A percentile compares a stretch with the other conserved stretches of the same genome.
These are phyloP conservation scores for Iris macrosiphon DNA, from an alignment of 106 monocot species.

Conservation along the genomic window DNA sequence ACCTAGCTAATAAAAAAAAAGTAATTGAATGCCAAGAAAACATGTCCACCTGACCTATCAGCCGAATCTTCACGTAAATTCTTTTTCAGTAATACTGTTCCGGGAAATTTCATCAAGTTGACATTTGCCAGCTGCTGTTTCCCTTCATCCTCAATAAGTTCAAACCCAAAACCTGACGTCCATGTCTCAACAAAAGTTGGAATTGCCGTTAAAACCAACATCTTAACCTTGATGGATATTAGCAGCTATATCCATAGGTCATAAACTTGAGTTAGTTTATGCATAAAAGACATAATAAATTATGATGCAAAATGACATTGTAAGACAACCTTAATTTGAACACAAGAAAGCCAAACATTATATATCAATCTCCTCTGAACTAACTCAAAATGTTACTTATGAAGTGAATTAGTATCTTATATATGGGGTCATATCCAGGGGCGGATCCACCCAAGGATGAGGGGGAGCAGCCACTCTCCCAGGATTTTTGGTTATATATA, in stretches of 20 bases:
- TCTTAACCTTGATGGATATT: slow-evolving; percentile 64
- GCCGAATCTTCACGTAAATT: slow-evolving; percentile 30
- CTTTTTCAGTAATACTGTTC: slow-evolving; percentile 62
- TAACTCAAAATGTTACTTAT: too few relatives aligned
- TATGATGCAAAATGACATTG: too few relatives aligned
- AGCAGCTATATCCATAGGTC: slow-evolving; percentile 60
- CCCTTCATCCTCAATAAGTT: slow-evolving; percentile 41
- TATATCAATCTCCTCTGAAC: too few relatives aligned
- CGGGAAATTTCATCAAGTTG: slow-evolving; percentile 89
- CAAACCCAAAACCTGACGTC: slow-evolving; percentile 82
- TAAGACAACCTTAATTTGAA: too few relatives aligned
- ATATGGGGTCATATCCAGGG: too few relatives aligned
- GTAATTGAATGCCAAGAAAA: not conserved
- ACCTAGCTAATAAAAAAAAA: not conserved
- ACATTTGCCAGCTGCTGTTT: slow-evolving; percentile 36
- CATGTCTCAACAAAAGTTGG: slow-evolving; percentile 83
- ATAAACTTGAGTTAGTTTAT: slow-evolving; percentile 3
- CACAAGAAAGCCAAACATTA: too few relatives aligned
- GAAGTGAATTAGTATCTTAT: too few relatives aligned
- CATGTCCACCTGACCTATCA: slow-evolving; percentile 34
- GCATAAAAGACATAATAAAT: too few relatives aligned
- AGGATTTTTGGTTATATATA: too few relatives aligned
- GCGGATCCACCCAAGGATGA: too few relatives aligned
- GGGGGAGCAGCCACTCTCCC: too few relatives aligned
- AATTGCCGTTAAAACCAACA: slow-evolving; percentile 83